These are phyloP conservation scores for Vitis riparia DNA, from an alignment of 164 flowering plant species.

Conservation along the genomic window DNA sequence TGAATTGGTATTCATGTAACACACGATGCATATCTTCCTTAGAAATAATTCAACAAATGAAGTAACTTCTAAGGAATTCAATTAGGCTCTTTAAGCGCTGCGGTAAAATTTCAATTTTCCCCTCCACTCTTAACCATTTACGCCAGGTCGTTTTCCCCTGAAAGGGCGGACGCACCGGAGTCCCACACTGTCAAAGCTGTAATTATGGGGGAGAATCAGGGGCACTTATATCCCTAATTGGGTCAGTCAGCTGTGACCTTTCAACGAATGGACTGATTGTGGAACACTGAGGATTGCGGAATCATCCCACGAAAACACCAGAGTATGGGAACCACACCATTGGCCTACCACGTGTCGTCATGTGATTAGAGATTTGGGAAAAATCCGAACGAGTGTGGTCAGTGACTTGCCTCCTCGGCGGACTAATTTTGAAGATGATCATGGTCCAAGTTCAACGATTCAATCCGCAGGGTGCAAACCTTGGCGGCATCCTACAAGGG, in stretches of 20 bases:
- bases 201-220: neutral
- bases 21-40: too few relatives aligned
- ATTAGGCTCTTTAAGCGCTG: too few relatives aligned
- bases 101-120: too few relatives aligned
- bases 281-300: neutral
- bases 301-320: slow-evolving; percentile 1
- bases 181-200: neutral
- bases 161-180: too few relatives aligned
- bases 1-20: too few relatives aligned
- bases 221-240: neutral
- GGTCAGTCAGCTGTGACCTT: neutral
- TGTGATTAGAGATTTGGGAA: neutral
- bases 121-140: too few relatives aligned
- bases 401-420: neutral
- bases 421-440: neutral
- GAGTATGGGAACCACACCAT: neutral
- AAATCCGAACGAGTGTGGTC: too few relatives aligned
- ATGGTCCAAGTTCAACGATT: slow-evolving; percentile 7
- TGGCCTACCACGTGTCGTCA: neutral
- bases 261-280: slow-evolving; percentile 1
- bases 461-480: neutral
- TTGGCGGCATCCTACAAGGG: neutral
- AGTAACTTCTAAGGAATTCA: too few relatives aligned
- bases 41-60: too few relatives aligned
- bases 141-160: too few relatives aligned